Base-by-base conservation (phyloP, 495 filamentous ascomycete species). In the Cercophora samala region DNA sequence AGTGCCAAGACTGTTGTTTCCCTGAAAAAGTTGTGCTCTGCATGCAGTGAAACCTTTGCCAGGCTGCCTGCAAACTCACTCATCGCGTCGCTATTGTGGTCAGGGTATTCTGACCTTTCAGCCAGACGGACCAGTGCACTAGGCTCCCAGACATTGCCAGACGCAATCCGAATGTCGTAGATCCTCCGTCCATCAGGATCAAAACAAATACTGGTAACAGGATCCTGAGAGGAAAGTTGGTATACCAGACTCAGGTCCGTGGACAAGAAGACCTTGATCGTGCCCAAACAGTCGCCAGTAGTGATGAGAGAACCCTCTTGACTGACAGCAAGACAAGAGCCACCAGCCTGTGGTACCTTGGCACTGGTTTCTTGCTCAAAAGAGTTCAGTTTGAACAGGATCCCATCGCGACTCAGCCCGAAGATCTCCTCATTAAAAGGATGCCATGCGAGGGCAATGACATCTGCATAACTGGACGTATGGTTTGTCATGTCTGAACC, bases 81-180 rank as follows among this genome's bases (percentile, higher is more conserved):
- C 53, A n/a, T 22, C 53, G 21, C 21, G 17, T 55, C 53, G 17
- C 53, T 55, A 5, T 55, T 22, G 53, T 55, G 53, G 8, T 32
- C 29, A 32, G 29, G 29, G 29, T 32, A 32, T 8, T 32, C 29
- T 5, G 53, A 55, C 21, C 21, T 55, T 13, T 55, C 53, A 18
- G 53, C 53, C 18, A 55, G 53, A 22, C 53, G 53, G 4, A 13
- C 53, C 4, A 59, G 56, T 23, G 22, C 24, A 21, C 23, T 59
- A 5, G 56, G 56, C 19, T 59, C 56, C 56, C 56, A 59, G 13
- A 59, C 56, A 17, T 59, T 59, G 4, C 56, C 56, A 59, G 4
- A 59, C 23, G 19, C 4, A 15, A 3, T 4, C 3, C 56, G 56
- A 22, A 23, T 23, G 56, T 59, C 56, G 19, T 59, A 59, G 5